Evolutionary conservation across 176 grass and related monocot genomes (phyloP), one percentile per base, ranked within the genome.

Genomic region (Paspalum vaginatum): DNA sequence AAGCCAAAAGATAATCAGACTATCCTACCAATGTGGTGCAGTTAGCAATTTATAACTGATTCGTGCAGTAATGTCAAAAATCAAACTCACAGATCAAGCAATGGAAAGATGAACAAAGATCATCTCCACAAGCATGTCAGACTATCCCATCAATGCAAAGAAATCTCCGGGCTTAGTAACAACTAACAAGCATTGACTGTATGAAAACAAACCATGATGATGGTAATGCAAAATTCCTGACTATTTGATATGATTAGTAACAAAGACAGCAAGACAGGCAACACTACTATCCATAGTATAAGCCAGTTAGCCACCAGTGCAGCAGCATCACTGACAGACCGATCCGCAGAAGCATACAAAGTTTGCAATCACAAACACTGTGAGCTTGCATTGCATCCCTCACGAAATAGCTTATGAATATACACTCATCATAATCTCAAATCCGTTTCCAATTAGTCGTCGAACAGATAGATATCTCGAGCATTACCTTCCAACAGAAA

Each of bases 351-450:
- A 83, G 54, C 63, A 25, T 45, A 17, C 32, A 63, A 20, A 40
- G 75, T 41, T 41, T 27, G 22, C 16, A 75, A 75, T 38, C 75
- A 79, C 58, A 73, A 40, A 56, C 75, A 79, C 11, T 72, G 49
- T 73, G 67, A 72, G 65, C 51, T 56, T 51, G 63, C 65, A 72
- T 48, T 51, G 52, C 62, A 70, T 57, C 74, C 11, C 5, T 68
- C 20, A 6, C 37, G 10, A 63, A 80, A 62, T 75, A 39, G 81
- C 53, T 80, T 76, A 79, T 27, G 69, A 82, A 70, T 88, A 88
- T 88, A 84, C 76, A 84, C 57, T 63, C 87, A 80, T 63, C 87
- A 80, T 61, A 63, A 70, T 14, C 71, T 53, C 77, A 89, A 76
- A 80, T 62, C 45, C 76, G 63, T 81, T 80, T 85, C 56, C 18